Percentiles rank a stretch among this genome's conserved stretches.
These are phyloP conservation scores for Apiotrichum brassicae DNA, from an alignment of 1,284 basidiomycete species.

Conservation along the genomic window DNA sequence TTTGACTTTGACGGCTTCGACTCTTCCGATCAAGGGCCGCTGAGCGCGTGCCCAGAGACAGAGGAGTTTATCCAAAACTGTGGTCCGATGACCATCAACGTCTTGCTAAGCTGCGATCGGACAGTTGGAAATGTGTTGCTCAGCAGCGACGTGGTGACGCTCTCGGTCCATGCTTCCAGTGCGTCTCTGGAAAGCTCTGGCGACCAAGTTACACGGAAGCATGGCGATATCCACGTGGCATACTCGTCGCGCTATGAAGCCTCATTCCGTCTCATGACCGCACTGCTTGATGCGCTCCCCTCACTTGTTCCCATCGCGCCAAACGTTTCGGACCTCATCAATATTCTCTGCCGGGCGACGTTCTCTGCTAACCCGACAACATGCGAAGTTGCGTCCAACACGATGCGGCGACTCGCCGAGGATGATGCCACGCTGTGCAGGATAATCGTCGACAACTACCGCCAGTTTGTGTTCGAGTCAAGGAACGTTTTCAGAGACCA, in stretches of 20 bases:
- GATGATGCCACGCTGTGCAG: conserved; percentile 56
- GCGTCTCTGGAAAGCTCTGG: conserved; percentile 42
- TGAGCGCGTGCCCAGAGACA: conserved; percentile 52
- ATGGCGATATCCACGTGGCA: conserved; percentile 63
- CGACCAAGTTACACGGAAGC: conserved; percentile 48
- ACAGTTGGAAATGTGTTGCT: conserved; percentile 69
- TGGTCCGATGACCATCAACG: conserved; percentile 57
- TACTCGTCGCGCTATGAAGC: conserved; percentile 62
- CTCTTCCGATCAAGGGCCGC: not conserved
- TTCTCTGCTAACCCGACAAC: conserved; percentile 76
- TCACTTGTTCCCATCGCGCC: conserved; percentile 57
- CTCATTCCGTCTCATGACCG: conserved; percentile 66
- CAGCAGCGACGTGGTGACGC: conserved; percentile 74
- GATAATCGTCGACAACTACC: conserved; percentile 64
- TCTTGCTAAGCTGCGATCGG: conserved; percentile 62
- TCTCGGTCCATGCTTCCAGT: conserved; percentile 56
- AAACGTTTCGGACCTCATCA: conserved; percentile 53
- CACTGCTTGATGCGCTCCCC: conserved; percentile 80
- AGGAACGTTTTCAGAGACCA: conserved; percentile 62
- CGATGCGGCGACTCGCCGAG: conserved; percentile 66
- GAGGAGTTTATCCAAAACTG: conserved; percentile 67
- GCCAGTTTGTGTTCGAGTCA: conserved; percentile 70
- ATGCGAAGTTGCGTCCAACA: conserved; percentile 61
- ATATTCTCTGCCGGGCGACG: conserved; percentile 72
- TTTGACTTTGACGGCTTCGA: conserved; percentile 50